Evolutionary conservation across 495 filamentous ascomycete species (phyloP).

Genomic region (Terfezia boudieri): DNA sequence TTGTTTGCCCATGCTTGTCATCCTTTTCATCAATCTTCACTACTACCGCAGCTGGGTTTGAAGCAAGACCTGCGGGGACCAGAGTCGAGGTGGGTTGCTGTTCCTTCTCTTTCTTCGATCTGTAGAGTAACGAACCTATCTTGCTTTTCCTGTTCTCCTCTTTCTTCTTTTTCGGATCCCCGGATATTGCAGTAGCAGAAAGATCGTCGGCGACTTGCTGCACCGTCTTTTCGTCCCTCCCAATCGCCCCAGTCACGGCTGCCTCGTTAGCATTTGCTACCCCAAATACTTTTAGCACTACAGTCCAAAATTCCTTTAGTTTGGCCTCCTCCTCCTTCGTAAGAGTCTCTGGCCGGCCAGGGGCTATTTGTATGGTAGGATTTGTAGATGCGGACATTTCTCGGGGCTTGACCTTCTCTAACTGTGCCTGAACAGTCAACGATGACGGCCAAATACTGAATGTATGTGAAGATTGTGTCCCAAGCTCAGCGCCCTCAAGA

Average conservation of each 20-base stretch:
- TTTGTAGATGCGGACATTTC: too few species aligned
- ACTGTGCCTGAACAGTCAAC: background rate
- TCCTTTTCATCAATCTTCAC: constrained; percentile 36
- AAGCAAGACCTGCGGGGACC: constrained; percentile 16
- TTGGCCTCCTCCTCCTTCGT: constrained; percentile 76
- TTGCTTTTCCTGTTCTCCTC: constrained; percentile 26
- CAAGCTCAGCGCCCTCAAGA: background rate
- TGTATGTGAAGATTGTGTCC: background rate
- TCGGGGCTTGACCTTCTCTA: background rate
- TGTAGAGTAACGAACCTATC: constrained; percentile 30
- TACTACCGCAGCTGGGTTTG: constrained; percentile 12
- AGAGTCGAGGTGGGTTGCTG: constrained; percentile 14
- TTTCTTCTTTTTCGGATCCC: constrained; percentile 44
- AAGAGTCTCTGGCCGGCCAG: constrained; percentile 68
- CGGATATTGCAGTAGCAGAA: constrained; percentile 7
- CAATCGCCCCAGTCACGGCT: constrained; percentile 6
- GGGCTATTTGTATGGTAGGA: constrained; percentile 15
- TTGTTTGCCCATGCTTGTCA: constrained; percentile 82
- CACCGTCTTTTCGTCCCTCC: constrained; percentile 16
- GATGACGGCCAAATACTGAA: background rate
- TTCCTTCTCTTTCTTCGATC: constrained; percentile 37
- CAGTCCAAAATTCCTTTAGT: constrained; percentile 65
- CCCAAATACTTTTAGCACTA: constrained; percentile 58
- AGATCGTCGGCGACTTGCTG: constrained; percentile 10
- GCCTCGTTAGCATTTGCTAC: constrained; percentile 26